Evolutionary conservation across 192 early-diverging fungal species (phyloP).

Genomic region (Backusella luteola): DNA sequence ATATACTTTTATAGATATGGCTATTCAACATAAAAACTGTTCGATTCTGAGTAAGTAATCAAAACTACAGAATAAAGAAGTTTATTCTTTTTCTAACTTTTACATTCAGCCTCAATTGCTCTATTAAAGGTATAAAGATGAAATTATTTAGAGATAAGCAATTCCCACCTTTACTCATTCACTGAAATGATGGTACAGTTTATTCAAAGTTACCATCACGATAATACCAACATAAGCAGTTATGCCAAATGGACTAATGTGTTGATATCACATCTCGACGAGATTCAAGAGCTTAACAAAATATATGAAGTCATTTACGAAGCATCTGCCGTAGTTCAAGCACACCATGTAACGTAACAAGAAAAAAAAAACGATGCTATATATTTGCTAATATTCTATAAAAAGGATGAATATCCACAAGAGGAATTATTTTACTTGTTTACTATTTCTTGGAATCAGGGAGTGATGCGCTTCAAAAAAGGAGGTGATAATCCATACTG

Average conservation of each 20-base stretch:
- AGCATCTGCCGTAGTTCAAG: not conserved
- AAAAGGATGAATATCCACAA: not conserved
- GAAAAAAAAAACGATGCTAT: not conserved
- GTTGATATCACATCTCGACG: not conserved
- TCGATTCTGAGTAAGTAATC: not conserved
- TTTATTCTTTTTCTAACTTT: not conserved
- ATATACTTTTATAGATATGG: not conserved
- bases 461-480: not conserved
- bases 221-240: not conserved
- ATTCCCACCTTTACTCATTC: not conserved
- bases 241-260: not conserved
- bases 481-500: not conserved
- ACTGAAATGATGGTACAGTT: not conserved
- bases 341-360: not conserved
- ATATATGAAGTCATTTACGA: not conserved
- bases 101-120: not conserved
- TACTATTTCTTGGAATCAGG: not conserved
- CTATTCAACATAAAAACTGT: not conserved
- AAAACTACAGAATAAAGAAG: not conserved
- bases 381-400: not conserved
- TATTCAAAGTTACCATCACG: not conserved
- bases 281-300: not conserved
- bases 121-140: not conserved
- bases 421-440: not conserved
- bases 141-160: not conserved